phyloP scores from a whole-genome alignment of 306 rosid species.

The Gastrolobium villosum region DNA sequence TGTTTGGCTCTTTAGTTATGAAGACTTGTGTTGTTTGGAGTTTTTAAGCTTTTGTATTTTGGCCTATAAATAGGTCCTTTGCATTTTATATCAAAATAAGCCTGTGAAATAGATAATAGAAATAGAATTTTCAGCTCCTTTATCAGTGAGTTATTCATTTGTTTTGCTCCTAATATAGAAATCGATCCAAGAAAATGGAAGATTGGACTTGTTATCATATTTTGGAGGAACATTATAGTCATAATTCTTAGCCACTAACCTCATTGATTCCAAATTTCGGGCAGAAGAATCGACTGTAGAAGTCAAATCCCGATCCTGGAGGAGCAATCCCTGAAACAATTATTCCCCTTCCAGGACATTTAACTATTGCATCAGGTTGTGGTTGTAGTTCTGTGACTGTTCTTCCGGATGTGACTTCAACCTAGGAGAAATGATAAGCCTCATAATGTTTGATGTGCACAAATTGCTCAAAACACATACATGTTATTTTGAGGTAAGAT shows the following conservation, averaged over 20 bases:
- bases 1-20: no score
- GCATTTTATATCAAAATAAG: no score
- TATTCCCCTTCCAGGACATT: conserved; percentile 72
- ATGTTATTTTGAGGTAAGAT: conserved; percentile 8
- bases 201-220: background rate
- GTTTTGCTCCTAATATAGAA: no score
- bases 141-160: no score
- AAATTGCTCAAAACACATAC: conserved; percentile 8
- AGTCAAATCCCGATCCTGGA: conserved; percentile 72
- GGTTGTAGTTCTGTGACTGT: conserved; percentile 62
- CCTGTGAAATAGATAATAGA: no score
- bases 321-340: conserved; percentile 69
- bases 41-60: no score
- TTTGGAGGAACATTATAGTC: background rate
- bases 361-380: conserved; percentile 52
- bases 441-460: conserved; percentile 20
- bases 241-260: conserved; percentile 54
- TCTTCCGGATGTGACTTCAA: conserved; percentile 60
- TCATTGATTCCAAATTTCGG: conserved; percentile 75
- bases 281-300: conserved; percentile 69
- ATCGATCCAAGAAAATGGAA: no score
- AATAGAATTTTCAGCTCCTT: no score
- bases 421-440: conserved; percentile 54
- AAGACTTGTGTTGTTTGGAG: no score
- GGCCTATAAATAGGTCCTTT: no score